Conservation (phyloP, 2,329 filamentous ascomycete genomes). For the Diaporthe capsici region DNA sequence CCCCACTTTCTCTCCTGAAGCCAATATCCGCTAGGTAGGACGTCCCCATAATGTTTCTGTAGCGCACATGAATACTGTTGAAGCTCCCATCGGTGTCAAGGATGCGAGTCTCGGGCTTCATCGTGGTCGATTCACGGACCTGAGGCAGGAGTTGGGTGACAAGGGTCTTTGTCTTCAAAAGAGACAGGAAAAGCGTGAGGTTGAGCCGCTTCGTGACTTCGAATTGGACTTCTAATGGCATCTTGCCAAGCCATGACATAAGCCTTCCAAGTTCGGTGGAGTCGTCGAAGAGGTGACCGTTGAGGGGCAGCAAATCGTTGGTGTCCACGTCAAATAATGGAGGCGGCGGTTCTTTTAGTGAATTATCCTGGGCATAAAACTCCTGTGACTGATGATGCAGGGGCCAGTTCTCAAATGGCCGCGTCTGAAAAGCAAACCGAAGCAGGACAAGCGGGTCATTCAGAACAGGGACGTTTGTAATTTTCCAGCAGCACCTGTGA, state of each 20-base stretch:
- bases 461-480: conserved; percentile 6
- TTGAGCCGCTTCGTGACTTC: conserved; percentile 3
- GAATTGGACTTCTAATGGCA: conserved; percentile 12
- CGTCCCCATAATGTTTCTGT: neutral
- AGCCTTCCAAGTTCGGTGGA: conserved; percentile 10
- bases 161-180: conserved; percentile 11
- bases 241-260: neutral
- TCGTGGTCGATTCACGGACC: neutral
- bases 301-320: neutral
- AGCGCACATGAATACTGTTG: neutral
- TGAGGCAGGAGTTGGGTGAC: conserved; percentile 3
- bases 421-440: conserved; percentile 23
- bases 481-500: conserved; percentile 28
- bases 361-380: neutral
- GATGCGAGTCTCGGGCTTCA: neutral
- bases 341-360: neutral
- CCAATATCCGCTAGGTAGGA: neutral
- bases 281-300: neutral
- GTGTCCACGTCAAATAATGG: conserved; percentile 3
- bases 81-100: neutral
- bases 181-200: neutral
- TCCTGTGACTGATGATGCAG: neutral
- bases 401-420: conserved; percentile 7
- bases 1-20: neutral
- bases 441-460: conserved; percentile 3